Evolutionary conservation across 768 basidiomycete species (phyloP).

Genomic region (Gelatoporia subvermispora): DNA sequence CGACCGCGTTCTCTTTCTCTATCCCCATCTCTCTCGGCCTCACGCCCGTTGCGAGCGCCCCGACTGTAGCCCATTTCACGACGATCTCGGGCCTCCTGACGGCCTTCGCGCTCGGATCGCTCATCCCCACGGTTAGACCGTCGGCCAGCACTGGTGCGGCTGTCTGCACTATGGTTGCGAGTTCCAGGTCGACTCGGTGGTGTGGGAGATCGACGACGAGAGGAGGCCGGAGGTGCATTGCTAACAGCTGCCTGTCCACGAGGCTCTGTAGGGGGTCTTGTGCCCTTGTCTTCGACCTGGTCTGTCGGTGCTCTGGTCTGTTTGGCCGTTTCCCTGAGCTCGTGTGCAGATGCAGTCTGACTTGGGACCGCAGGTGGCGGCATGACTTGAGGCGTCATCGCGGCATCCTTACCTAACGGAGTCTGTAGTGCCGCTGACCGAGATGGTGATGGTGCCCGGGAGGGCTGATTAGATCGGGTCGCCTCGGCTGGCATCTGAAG

Average conservation of each 20-base stretch:
- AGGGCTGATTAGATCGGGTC: background rate
- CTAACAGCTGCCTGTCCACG: conserved; percentile 45
- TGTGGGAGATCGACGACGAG: conserved; percentile 60
- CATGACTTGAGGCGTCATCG: conserved; percentile 46
- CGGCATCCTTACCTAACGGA: conserved; percentile 32
- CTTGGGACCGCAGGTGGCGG: conserved; percentile 76
- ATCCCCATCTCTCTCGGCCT: conserved; percentile 21
- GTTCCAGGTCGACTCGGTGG: conserved; percentile 65
- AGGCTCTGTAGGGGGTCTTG: conserved; percentile 26
- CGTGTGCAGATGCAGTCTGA: conserved; percentile 73
- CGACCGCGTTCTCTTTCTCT: conserved; percentile 23
- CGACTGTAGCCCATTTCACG: conserved; percentile 3
- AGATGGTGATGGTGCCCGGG: background rate
- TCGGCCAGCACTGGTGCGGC: conserved; percentile 66
- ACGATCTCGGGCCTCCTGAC: conserved; percentile 36
- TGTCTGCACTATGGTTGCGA: conserved; percentile 66
- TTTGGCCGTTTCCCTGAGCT: conserved; percentile 75
- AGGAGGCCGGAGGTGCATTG: conserved; percentile 45
- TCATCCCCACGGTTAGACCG: conserved; percentile 56
- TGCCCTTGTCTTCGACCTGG: conserved; percentile 36
- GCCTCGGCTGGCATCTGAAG: too few species aligned
- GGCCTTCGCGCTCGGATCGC: conserved; percentile 42
- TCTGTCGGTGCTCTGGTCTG: conserved; percentile 40
- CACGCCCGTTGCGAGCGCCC: conserved; percentile 14
- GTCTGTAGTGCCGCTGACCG: conserved; percentile 26